Evolutionary conservation across 352 stramenopile genomes (phyloP), one percentile per base, ranked within the genome.

Genomic region (Vaucheria bursata): DNA sequence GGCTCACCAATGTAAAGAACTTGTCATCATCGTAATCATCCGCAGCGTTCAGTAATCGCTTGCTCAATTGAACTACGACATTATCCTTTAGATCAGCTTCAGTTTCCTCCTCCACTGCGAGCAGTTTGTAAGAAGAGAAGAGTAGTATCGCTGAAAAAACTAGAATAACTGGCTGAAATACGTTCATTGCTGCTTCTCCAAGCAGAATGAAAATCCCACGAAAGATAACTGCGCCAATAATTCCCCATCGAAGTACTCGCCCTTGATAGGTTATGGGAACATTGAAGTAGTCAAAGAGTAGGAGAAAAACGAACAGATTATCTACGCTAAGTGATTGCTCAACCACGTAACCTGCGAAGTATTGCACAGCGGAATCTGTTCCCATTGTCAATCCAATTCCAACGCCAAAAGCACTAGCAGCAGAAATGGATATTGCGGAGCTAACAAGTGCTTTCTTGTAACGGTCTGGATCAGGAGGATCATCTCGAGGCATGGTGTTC

Each of bases 221-320:
- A 85, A 94, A 90, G 0, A 91, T 81, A 73, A 93, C 85, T 4
- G 88, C 88, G 33, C 88, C 88, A 70, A 88, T 83, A 76, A 93
- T 93, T 49, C 89, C 89, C 81, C 85, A 93, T 50, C 87, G 88
- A 39, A 93, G 85, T 0, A 93, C 84, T 36, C 85, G 65, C 74
- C 90, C 85, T 81, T 93, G 87, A 85, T 79, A 85, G 34, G 33
- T 4, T 12, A 72, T 37, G 2, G 70, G 49, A 71, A 94, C 86
- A 65, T 88, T 86, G 82, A 93, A 94, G 77, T 92, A 93, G n/a
- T 92, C 87, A 86, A 94, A 94, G 2, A 94, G 77, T 32, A 93
- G 71, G 1, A 93, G 67, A 64, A 86, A 89, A 1, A 94, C 90
- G 52, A 94, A 89, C 5, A 94, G 81, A 84, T 94, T 94, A 84